Percentiles rank a stretch among this genome's conserved stretches.
Evolutionary conservation across 208 protist species (phyloP).

Genomic region (Trypanosoma avium): DNA sequence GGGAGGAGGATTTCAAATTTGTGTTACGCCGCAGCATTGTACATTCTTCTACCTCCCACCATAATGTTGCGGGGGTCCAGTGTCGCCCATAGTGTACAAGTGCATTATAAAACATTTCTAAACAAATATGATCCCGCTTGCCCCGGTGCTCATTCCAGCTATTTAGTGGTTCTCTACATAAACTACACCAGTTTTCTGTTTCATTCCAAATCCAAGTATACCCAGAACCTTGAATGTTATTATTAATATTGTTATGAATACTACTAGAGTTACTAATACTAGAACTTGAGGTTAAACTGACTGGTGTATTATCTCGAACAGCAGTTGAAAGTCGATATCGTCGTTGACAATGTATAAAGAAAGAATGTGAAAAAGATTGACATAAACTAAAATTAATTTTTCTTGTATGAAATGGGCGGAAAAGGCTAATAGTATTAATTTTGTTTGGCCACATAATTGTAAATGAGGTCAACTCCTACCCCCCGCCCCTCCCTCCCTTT

Average conservation of each 20-base stretch:
- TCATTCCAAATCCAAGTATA: constrained; percentile 31
- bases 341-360: neutral
- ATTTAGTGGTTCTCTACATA: constrained; percentile 73
- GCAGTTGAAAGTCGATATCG: neutral
- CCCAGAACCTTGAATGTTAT: neutral
- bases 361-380: too few relatives aligned
- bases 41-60: constrained; percentile 36
- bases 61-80: constrained; percentile 41
- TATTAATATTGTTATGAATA: neutral
- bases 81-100: constrained; percentile 32
- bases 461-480: neutral
- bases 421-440: neutral
- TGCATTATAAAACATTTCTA: constrained; percentile 69
- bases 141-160: constrained; percentile 70
- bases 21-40: too few relatives aligned
- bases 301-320: neutral
- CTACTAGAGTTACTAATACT: neutral
- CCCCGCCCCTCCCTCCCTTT: neutral
- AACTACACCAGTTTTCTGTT: constrained; percentile 57
- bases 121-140: constrained; percentile 81
- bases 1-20: too few relatives aligned
- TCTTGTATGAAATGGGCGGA: neutral
- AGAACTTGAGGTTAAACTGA: neutral
- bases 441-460: neutral
- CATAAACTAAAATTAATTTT: neutral